Evolutionary conservation across 2,329 filamentous ascomycete species (phyloP).

Genomic region (Colletotrichum eleusines): DNA sequence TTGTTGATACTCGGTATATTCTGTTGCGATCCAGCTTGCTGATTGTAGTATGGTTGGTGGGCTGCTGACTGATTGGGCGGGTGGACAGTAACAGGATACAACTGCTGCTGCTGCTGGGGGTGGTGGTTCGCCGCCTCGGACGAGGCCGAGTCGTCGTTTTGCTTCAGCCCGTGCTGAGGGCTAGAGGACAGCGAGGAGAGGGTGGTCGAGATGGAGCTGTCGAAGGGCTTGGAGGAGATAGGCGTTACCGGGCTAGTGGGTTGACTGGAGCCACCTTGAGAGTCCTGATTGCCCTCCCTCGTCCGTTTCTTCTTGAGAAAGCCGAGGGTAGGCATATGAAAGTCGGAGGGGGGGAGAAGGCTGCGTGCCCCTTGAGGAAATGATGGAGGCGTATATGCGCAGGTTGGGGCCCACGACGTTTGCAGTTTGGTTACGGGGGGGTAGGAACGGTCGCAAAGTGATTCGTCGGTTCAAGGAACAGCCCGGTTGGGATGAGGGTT

Average conservation of each 20-base stretch:
- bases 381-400: constrained; percentile 16
- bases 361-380: constrained; percentile 33
- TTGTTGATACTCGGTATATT: constrained; percentile 87
- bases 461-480: constrained; percentile 38
- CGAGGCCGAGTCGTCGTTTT: constrained; percentile 40
- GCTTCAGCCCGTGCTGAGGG: constrained; percentile 39
- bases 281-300: constrained; percentile 85
- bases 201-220: constrained; percentile 47
- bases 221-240: constrained; percentile 65
- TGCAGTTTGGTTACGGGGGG: constrained; percentile 32
- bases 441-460: constrained; percentile 37
- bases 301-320: constrained; percentile 99
- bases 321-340: constrained; percentile 89
- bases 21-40: constrained; percentile 63
- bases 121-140: constrained; percentile 45
- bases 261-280: constrained; percentile 74
- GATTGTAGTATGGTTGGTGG: constrained; percentile 50
- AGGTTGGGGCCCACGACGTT: constrained; percentile 40
- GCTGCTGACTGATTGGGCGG: constrained; percentile 46
- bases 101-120: constrained; percentile 48
- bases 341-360: constrained; percentile 47
- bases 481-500: constrained; percentile 24
- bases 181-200: constrained; percentile 43
- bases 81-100: constrained; percentile 51
- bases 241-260: constrained; percentile 73